phyloP scores from a whole-genome alignment of 2,329 filamentous ascomycete genomes.

The Penicillium polonicum region DNA sequence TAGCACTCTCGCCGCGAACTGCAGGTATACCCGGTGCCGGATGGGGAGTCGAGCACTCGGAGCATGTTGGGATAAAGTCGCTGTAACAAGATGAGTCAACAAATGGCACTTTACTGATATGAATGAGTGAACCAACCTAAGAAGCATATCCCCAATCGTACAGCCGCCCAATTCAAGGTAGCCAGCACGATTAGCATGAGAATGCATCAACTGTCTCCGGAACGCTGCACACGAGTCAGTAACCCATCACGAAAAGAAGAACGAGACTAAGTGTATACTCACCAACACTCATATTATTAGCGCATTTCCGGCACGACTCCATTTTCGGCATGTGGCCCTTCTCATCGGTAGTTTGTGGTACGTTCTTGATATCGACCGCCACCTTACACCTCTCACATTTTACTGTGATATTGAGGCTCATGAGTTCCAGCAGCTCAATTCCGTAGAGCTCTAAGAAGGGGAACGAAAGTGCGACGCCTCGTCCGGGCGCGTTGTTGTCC shows the following conservation, averaged over 20 bases:
- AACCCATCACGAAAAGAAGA: background rate
- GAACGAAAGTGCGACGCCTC: slow-evolving; percentile 75
- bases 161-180: slow-evolving; percentile 76
- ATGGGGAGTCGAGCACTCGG: slow-evolving; percentile 68
- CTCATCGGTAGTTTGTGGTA: slow-evolving; percentile 56
- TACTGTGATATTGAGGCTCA: slow-evolving; percentile 65
- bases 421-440: slow-evolving; percentile 72
- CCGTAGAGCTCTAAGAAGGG: slow-evolving; percentile 73
- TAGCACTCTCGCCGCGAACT: slow-evolving; percentile 70
- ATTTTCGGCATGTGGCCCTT: slow-evolving; percentile 43
- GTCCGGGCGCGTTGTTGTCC: slow-evolving; percentile 51
- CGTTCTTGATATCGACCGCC: slow-evolving; percentile 64
- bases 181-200: slow-evolving; percentile 70
- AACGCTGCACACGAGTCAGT: slow-evolving; percentile 45
- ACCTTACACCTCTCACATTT: slow-evolving; percentile 81
- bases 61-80: slow-evolving; percentile 75
- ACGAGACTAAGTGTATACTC: slow-evolving; percentile 7
- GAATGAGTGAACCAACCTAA: slow-evolving; percentile 50
- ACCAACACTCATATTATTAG: slow-evolving; percentile 50
- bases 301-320: slow-evolving; percentile 57
- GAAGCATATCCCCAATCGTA: slow-evolving; percentile 71
- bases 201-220: slow-evolving; percentile 69
- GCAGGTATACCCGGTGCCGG: slow-evolving; percentile 64
- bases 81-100: slow-evolving; percentile 43
- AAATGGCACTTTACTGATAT: background rate